Percentiles rank a stretch among this genome's conserved stretches.
Evolutionary conservation across 164 flowering plant genomes (phyloP).

Genomic region (Piper longum): DNA sequence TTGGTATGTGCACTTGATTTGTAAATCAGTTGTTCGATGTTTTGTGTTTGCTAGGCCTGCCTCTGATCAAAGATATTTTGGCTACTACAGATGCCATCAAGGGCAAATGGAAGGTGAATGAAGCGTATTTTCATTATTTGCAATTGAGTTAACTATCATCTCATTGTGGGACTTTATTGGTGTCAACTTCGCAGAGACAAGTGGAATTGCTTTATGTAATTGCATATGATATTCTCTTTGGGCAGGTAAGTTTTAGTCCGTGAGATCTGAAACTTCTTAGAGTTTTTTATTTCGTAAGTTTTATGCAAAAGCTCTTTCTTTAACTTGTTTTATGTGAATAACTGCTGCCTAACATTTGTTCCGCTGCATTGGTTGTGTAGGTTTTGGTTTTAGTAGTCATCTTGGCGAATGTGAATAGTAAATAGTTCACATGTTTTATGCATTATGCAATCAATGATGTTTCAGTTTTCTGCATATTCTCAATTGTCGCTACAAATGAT

Average conservation of each 20-base stretch:
- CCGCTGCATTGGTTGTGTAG: background rate
- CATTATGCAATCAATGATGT: background rate
- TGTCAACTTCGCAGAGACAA: conserved; percentile 44
- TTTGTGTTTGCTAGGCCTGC: conserved; percentile 34
- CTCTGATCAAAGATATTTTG: conserved; percentile 52
- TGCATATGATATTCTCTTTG: conserved; percentile 71
- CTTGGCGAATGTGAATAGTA: background rate
- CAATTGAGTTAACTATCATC: no score
- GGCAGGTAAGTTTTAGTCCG: conserved; percentile 35
- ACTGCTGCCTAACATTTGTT: background rate
- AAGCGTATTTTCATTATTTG: background rate
- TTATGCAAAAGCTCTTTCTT: background rate
- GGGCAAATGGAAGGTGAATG: conserved; percentile 71
- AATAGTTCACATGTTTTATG: background rate
- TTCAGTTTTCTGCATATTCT: background rate
- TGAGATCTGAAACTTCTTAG: background rate
- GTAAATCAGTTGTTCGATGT: background rate
- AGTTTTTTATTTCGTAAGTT: background rate
- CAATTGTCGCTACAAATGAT: background rate
- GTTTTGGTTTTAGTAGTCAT: no score
- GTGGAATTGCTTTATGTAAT: conserved; percentile 56
- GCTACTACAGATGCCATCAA: conserved; percentile 35
- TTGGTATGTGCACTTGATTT: background rate
- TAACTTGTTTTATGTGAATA: no score
- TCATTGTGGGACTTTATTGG: no score